phyloP scores from a whole-genome alignment of 345 rosid genomes.

The Murraya koenigii region DNA sequence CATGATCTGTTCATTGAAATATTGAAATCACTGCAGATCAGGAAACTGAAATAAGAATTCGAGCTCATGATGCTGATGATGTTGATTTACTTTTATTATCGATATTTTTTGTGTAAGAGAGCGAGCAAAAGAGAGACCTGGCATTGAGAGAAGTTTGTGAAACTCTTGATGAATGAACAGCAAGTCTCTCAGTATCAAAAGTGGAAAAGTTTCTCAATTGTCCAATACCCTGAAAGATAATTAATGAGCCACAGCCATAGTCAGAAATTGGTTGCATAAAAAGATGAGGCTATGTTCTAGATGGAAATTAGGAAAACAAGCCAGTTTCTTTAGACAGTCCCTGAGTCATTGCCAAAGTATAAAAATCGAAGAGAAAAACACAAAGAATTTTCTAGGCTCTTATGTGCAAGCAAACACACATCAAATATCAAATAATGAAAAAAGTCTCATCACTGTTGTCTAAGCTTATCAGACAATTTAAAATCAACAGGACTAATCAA shows the following conservation, averaged over 20 bases:
- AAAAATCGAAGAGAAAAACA: not conserved
- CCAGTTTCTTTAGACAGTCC: not conserved
- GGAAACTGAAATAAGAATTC: constrained; percentile 15
- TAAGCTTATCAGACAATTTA: constrained; percentile 6
- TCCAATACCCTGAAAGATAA: constrained; percentile 42
- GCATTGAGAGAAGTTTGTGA: constrained; percentile 28
- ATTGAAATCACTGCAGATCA: constrained; percentile 43
- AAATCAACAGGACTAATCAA: not conserved
- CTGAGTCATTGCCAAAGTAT: not conserved
- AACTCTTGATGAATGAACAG: constrained; percentile 52
- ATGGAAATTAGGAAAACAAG: not conserved
- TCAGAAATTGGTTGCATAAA: not conserved
- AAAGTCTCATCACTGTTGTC: not conserved
- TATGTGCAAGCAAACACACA: not conserved
- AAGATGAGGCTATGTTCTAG: constrained; percentile 2
- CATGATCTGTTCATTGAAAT: constrained; percentile 51
- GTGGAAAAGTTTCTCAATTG: constrained; percentile 37
- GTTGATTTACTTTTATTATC: not conserved
- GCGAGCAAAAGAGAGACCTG: constrained; percentile 39
- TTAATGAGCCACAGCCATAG: constrained; percentile 8
- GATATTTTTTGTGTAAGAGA: not conserved
- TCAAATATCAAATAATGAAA: not conserved
- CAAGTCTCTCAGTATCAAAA: constrained; percentile 51
- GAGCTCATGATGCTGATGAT: not conserved
- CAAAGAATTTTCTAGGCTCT: not conserved